A percentile compares a stretch with the other conserved stretches of the same genome.
These are phyloP conservation scores for Niebla homalea DNA, from an alignment of 495 filamentous ascomycete genomes.

Conservation along the genomic window DNA sequence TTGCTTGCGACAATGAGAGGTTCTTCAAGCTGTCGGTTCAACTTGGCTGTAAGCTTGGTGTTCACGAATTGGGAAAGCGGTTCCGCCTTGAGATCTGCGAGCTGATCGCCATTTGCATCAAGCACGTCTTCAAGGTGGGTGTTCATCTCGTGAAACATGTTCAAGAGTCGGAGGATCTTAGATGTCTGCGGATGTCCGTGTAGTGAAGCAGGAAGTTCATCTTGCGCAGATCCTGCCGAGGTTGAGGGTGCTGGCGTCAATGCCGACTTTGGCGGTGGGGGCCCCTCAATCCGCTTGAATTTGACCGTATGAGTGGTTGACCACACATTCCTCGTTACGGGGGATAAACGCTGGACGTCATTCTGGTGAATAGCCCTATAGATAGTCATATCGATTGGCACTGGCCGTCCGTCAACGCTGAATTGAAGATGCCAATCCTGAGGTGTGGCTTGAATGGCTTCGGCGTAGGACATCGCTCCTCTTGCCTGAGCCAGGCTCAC, in stretches of 20 bases:
- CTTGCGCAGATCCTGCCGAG: slow-evolving; percentile 31
- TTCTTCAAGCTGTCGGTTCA: slow-evolving; percentile 94
- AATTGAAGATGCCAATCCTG: slow-evolving; percentile 99
- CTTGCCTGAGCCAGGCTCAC: slow-evolving; percentile 26
- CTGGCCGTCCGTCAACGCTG: slow-evolving; percentile 68
- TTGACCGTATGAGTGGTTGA: slow-evolving; percentile 81
- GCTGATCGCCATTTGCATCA: slow-evolving; percentile 60
- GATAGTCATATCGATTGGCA: slow-evolving; percentile 87
- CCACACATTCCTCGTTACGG: slow-evolving; percentile 67
- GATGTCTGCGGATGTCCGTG: slow-evolving; percentile 71
- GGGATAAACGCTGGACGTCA: slow-evolving; percentile 39
- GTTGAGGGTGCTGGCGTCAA: slow-evolving; percentile 39
- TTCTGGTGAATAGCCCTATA: slow-evolving; percentile 86
- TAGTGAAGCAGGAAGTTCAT: slow-evolving; percentile 64
- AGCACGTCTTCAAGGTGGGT: slow-evolving; percentile 93
- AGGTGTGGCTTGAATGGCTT: slow-evolving; percentile 62
- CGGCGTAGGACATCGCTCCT: slow-evolving; percentile 60
- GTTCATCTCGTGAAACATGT: slow-evolving; percentile 87
- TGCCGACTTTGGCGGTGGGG: slow-evolving; percentile 63
- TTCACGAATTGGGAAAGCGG: slow-evolving; percentile 95
- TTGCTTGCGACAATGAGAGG: slow-evolving; percentile 97
- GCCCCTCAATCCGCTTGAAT: slow-evolving; percentile 74
- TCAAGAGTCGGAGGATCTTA: slow-evolving; percentile 76
- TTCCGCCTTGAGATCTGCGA: slow-evolving; percentile 60
- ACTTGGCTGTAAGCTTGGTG: slow-evolving; percentile 96